phyloP scores from a whole-genome alignment of 2,329 filamentous ascomycete species.

The Microthyrium microscopicum region DNA sequence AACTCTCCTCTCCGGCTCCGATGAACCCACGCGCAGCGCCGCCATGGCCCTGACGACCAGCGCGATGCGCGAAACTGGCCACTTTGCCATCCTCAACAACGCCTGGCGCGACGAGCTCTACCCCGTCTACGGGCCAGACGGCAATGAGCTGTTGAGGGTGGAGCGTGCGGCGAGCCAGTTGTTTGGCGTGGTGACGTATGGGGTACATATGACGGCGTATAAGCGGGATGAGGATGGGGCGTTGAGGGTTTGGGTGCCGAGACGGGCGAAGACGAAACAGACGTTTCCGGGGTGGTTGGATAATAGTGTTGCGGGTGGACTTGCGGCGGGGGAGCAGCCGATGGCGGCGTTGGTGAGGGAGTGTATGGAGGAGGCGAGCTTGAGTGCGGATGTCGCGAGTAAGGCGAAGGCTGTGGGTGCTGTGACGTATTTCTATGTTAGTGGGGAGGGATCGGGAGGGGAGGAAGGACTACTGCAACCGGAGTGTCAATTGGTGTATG shows the following conservation, averaged over 20 bases:
- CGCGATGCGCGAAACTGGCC: conserved; percentile 51
- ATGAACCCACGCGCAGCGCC: conserved; percentile 45
- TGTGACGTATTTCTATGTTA: conserved; percentile 73
- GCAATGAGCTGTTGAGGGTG: conserved; percentile 23
- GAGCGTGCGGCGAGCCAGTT: conserved; percentile 25
- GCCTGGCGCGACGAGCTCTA: conserved; percentile 28
- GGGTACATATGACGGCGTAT: conserved; percentile 26
- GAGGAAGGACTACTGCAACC: conserved; percentile 74
- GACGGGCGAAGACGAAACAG: conserved; percentile 58
- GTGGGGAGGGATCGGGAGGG: conserved; percentile 58
- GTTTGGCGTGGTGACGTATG: conserved; percentile 27
- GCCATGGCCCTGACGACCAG: conserved; percentile 39
- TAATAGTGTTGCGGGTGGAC: conserved; percentile 79
- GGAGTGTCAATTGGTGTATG: conserved; percentile 82
- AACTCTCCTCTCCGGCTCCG: conserved; percentile 41
- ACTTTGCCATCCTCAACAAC: conserved; percentile 51
- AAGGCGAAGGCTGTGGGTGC: conserved; percentile 48
- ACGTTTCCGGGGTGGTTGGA: conserved; percentile 88
- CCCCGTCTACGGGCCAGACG: conserved; percentile 22
- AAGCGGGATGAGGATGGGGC: conserved; percentile 19
- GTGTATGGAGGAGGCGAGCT: conserved; percentile 78
- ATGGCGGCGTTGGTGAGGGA: conserved; percentile 76
- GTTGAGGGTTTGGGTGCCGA: conserved; percentile 71
- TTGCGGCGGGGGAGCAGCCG: conserved; percentile 64
- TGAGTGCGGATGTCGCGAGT: conserved; percentile 74